phyloP scores from a whole-genome alignment of 768 basidiomycete species.

The Epithele typhae region DNA sequence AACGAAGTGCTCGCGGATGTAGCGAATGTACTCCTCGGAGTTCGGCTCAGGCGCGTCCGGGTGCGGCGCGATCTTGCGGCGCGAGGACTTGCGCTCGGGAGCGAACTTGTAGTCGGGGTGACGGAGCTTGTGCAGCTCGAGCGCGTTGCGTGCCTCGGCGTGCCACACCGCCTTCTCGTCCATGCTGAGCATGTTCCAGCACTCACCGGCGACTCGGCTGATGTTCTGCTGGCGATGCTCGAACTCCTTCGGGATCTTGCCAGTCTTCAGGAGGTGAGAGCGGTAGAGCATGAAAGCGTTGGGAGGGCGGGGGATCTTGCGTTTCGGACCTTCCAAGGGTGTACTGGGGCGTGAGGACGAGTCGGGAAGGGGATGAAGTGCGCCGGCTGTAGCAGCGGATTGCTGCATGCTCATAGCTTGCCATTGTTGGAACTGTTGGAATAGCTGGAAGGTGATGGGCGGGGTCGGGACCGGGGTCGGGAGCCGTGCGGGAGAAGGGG shows the following conservation, averaged over 20 bases:
- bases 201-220: conserved; percentile 46
- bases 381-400: too few relatives aligned
- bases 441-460: too few relatives aligned
- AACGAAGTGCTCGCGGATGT: conserved; percentile 33
- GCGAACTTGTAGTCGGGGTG: conserved; percentile 28
- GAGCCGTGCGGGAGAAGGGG: too few relatives aligned
- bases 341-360: conserved; percentile 20
- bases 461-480: too few relatives aligned
- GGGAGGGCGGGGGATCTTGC: conserved; percentile 40
- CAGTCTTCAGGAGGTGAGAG: conserved; percentile 43
- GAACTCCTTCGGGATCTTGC: conserved; percentile 36
- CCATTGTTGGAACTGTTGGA: too few relatives aligned
- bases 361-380: too few relatives aligned
- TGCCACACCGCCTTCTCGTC: conserved; percentile 35
- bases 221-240: conserved; percentile 54
- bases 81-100: conserved; percentile 21
- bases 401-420: too few relatives aligned
- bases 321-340: conserved; percentile 1
- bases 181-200: conserved; percentile 43
- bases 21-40: conserved; percentile 26
- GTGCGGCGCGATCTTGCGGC: conserved; percentile 27
- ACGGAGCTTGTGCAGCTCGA: conserved; percentile 25
- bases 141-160: conserved; percentile 24
- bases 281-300: conserved; percentile 60
- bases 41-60: conserved; percentile 12